These are phyloP conservation scores for Phyllosticta capitalensis DNA, from an alignment of 2,329 filamentous ascomycete species.

Conservation along the genomic window DNA sequence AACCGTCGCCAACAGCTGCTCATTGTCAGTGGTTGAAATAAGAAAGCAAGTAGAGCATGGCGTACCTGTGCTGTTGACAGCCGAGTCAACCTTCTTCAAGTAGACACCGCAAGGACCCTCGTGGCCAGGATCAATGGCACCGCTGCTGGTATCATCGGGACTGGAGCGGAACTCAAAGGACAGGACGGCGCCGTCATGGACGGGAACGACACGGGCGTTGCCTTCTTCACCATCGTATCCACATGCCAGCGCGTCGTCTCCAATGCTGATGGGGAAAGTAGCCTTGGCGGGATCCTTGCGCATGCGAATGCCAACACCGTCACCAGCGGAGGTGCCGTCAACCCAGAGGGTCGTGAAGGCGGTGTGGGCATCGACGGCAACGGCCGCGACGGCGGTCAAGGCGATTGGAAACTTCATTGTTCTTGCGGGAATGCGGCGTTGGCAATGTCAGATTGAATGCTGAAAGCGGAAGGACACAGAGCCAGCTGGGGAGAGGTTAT, in stretches of 20 bases:
- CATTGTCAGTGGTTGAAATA: neutral
- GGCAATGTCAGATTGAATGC: neutral
- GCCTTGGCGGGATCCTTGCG: constrained; percentile 42
- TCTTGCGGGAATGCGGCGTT: neutral
- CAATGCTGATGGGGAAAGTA: constrained; percentile 50
- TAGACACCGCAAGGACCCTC: constrained; percentile 65
- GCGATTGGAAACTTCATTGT: constrained; percentile 7
- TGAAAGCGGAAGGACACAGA: neutral
- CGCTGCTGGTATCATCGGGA: constrained; percentile 45
- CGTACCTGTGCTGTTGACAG: constrained; percentile 39
- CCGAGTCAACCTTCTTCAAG: constrained; percentile 57
- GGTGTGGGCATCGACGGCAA: constrained; percentile 22
- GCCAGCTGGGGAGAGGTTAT: constrained; percentile 1
- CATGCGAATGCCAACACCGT: constrained; percentile 64
- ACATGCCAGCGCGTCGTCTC: constrained; percentile 58
- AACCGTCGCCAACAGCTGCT: constrained; percentile 47
- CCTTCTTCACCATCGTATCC: constrained; percentile 46
- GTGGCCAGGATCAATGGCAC: constrained; percentile 51
- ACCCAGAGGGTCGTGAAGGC: constrained; percentile 27
- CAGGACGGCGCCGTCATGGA: constrained; percentile 44
- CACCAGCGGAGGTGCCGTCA: constrained; percentile 38
- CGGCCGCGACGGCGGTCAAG: constrained; percentile 1
- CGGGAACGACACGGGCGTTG: constrained; percentile 39
- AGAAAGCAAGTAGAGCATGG: neutral
- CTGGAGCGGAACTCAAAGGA: constrained; percentile 59